Evolutionary conservation across 768 basidiomycete species (phyloP), one percentile per base, ranked within the genome.

Genomic region (Boletus coccyginus): DNA sequence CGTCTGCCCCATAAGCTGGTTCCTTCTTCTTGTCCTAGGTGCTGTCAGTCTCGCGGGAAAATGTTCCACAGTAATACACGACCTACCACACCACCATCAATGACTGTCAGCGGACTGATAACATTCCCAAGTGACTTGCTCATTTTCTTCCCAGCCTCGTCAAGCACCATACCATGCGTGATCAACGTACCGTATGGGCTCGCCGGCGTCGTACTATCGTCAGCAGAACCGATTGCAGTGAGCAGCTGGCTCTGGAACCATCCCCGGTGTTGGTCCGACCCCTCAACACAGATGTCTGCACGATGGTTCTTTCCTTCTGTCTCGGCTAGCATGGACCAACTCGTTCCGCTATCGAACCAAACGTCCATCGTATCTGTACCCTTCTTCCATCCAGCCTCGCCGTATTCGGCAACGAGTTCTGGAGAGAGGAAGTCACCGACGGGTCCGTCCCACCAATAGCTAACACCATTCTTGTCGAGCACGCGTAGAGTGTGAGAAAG

Each of bases 181-280:
- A 99, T 87, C 56, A 99, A 73, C 6, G 85, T 78, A 39, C 78
- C 78, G 68, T 94, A 99, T 12, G 96, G 87, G 46, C 75, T 75
- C 24, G 51, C 52, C 3, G 70, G 62, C 41, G 56, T 69, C 31
- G 52, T n/a, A 12, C 9, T 35, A 17, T 40, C 52, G 4, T 58
- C 62, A 0, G 61, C 61, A 12, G 68, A 56, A 3, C 84, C 84
- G 19, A 96, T 74, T 11, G 85, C 82, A 5, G 97, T 98, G 46
- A 99, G 75, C 29, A 99, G 74, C 61, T 92, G 89, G 55, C 93
- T 95, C 73, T 99, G 97, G 78, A 99, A 99, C 96, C 96, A 99
- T 10, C 96, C 96, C 8, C 96, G 87, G 71, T 99, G 96, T 70
- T 98, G 96, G 72, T 99, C 96, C 2, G 91, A 90, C 14, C 97